phyloP scores from a whole-genome alignment of 148 eudicot species.

The Heliosperma pusillum region DNA sequence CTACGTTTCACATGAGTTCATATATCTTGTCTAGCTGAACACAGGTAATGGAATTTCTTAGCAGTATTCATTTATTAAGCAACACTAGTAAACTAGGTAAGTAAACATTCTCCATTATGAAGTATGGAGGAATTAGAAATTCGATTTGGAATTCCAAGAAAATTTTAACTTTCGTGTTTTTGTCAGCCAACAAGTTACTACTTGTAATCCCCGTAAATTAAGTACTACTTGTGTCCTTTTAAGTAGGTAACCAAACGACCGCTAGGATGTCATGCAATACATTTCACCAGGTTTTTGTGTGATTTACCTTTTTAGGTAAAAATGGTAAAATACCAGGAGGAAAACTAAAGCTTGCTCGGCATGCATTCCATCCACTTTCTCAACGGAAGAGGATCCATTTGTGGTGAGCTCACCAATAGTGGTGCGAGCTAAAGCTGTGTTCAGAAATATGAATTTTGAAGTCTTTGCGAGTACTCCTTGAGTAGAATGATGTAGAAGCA shows the following conservation, averaged over 20 bases:
- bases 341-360: constrained; percentile 51
- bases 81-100: too few relatives aligned
- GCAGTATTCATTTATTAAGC: too few relatives aligned
- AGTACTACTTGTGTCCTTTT: too few relatives aligned
- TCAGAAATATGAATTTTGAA: constrained; percentile 63
- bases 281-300: background rate
- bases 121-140: too few relatives aligned
- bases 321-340: constrained; percentile 50
- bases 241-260: background rate
- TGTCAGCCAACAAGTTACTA: too few relatives aligned
- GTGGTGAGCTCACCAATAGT: constrained; percentile 47
- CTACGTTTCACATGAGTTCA: too few relatives aligned
- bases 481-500: constrained; percentile 74
- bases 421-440: constrained; percentile 47
- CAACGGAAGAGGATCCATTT: constrained; percentile 51
- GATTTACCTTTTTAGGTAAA: constrained; percentile 67
- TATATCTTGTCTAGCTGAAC: too few relatives aligned
- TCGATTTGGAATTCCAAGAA: background rate
- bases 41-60: too few relatives aligned
- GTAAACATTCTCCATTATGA: too few relatives aligned
- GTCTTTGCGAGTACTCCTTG: constrained; percentile 52
- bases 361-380: constrained; percentile 54
- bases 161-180: too few relatives aligned
- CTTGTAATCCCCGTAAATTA: too few relatives aligned
- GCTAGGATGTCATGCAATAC: background rate